phyloP scores from a whole-genome alignment of 148 eudicot genomes.

The Vaccinium darrowii region DNA sequence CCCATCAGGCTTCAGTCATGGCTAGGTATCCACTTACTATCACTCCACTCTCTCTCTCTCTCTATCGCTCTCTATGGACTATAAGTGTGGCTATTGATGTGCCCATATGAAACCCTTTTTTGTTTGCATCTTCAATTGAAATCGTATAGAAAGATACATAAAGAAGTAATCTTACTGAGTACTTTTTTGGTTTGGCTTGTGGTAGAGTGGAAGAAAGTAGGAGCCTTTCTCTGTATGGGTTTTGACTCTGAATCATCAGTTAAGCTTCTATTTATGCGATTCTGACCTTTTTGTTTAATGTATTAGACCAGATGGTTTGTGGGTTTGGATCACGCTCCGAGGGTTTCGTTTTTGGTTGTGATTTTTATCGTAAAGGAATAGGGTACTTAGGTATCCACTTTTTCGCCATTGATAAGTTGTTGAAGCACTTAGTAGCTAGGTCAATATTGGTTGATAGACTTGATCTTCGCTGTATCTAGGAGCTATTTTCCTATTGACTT shows the following conservation, averaged over 20 bases:
- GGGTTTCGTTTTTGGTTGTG: neutral
- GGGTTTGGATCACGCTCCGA: neutral
- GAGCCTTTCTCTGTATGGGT: neutral
- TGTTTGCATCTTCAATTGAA: neutral
- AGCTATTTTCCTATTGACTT: neutral
- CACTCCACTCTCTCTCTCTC: neutral
- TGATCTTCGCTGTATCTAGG: neutral
- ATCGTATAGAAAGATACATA: no score
- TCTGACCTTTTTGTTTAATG: neutral
- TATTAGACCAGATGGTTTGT: neutral
- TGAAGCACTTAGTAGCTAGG: neutral
- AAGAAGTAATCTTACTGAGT: neutral
- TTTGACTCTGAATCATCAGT: neutral
- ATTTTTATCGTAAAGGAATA: neutral
- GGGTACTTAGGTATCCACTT: neutral
- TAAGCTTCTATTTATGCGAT: neutral
- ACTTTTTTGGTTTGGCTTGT: neutral
- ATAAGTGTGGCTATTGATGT: neutral
- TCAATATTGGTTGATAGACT: neutral
- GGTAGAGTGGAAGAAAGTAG: neutral
- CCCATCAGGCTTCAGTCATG: slow-evolving; percentile 9
- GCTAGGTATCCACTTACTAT: slow-evolving; percentile 8
- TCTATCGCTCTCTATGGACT: neutral
- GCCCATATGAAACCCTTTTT: neutral
- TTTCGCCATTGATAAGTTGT: neutral